phyloP scores from a whole-genome alignment of 2,329 filamentous ascomycete species.

The Graphiopsis chlorocephala region DNA sequence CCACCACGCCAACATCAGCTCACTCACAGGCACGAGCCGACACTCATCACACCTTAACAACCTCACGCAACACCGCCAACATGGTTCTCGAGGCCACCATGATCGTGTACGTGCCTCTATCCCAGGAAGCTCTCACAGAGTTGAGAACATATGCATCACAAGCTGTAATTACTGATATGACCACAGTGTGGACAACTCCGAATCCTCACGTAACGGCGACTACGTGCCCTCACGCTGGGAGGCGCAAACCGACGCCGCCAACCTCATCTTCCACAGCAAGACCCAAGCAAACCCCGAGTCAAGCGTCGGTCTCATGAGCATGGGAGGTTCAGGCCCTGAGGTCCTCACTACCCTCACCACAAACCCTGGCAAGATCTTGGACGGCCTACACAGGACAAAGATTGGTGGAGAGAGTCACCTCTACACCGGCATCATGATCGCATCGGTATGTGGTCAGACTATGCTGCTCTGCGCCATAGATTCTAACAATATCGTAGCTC shows the following conservation, averaged over 20 bases:
- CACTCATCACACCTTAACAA: not conserved
- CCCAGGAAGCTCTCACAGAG: not conserved
- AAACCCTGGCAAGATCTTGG: constrained; percentile 92
- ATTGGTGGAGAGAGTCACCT: constrained; percentile 86
- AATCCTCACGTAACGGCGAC: constrained; percentile 96
- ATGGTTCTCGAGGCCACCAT: constrained; percentile 92
- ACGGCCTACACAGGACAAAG: constrained; percentile 89
- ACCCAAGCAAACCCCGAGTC: constrained; percentile 95
- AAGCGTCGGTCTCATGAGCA: constrained; percentile 96
- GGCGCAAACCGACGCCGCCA: constrained; percentile 91
- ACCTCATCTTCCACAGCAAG: constrained; percentile 92
- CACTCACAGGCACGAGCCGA: not conserved
- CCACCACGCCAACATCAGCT: not conserved
- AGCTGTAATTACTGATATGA: not conserved
- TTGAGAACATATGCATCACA: not conserved
- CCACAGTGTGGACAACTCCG: constrained; percentile 88
- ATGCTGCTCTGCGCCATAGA: constrained; percentile 18
- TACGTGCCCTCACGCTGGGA: constrained; percentile 89
- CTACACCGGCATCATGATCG: constrained; percentile 91
- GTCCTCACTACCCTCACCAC: constrained; percentile 94
- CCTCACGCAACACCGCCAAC: constrained; percentile 14
- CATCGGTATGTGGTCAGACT: constrained; percentile 63
- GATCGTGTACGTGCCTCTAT: constrained; percentile 63
- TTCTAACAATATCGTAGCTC: constrained; percentile 55
- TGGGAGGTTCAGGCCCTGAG: constrained; percentile 96